phyloP scores from a whole-genome alignment of 139 green algal species.

The Picochlorum costavermella region DNA sequence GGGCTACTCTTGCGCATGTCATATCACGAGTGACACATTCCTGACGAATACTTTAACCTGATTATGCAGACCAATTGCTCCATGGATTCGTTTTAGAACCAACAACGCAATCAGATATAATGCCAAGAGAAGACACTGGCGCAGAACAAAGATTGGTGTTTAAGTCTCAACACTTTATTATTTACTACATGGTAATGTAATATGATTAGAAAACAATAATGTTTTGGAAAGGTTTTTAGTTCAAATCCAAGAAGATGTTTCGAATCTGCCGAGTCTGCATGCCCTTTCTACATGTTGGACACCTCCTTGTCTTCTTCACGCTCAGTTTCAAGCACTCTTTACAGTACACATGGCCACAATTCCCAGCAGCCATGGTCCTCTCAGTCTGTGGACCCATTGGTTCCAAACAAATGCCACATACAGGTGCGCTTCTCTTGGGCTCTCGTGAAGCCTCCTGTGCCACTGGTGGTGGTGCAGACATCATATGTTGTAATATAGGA shows the following conservation, averaged over 20 bases:
- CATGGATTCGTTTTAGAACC: slow-evolving; percentile 92
- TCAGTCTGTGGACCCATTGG: slow-evolving; percentile 20
- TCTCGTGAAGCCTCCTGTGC: neutral
- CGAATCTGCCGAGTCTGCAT: slow-evolving; percentile 30
- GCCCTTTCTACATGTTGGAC: slow-evolving; percentile 44
- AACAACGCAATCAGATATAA: slow-evolving; percentile 97
- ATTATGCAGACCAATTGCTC: slow-evolving; percentile 69
- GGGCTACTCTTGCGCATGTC: neutral
- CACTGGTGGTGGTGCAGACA: too few relatives aligned
- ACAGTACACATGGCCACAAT: slow-evolving; percentile 54
- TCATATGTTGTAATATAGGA: too few relatives aligned
- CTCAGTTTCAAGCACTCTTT: slow-evolving; percentile 28
- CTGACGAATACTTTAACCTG: neutral
- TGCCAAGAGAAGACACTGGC: slow-evolving; percentile 91
- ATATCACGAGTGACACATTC: neutral
- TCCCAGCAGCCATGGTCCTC: slow-evolving; percentile 23
- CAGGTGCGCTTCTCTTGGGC: slow-evolving; percentile 5
- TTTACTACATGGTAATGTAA: neutral
- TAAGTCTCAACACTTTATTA: slow-evolving; percentile 16
- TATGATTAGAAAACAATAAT: neutral
- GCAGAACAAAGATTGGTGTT: slow-evolving; percentile 89
- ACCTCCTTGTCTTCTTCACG: slow-evolving; percentile 47
- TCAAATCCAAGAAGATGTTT: slow-evolving; percentile 27
- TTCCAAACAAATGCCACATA: slow-evolving; percentile 47
- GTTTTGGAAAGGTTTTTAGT: neutral